A percentile compares a stretch with the other conserved stretches of the same genome.
phyloP scores from a whole-genome alignment of 352 stramenopile species.

The Globisporangium paroecandrum region DNA sequence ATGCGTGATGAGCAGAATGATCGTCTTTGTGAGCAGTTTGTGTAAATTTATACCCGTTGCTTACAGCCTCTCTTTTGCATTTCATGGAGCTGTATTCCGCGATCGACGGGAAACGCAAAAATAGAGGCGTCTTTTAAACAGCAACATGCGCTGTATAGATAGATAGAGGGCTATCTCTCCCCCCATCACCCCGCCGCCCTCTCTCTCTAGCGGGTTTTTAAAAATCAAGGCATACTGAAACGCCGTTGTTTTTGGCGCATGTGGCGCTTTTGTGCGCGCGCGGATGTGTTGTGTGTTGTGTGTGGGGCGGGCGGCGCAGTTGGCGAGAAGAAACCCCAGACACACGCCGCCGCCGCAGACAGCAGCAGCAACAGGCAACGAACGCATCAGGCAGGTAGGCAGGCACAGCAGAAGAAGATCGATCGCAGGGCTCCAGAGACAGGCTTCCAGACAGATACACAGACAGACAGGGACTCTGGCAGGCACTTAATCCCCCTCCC shows the following conservation, averaged over 20 bases:
- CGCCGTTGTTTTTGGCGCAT: neutral
- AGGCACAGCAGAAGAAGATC: neutral
- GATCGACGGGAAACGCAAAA: too few species aligned
- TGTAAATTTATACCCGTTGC: too few species aligned
- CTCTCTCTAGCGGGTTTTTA: slow-evolving; percentile 6
- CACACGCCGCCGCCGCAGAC: neutral
- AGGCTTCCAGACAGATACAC: neutral
- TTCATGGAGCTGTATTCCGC: too few species aligned
- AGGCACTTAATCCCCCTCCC: neutral
- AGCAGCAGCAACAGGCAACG: neutral
- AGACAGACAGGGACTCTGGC: neutral
- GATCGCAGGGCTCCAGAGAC: neutral
- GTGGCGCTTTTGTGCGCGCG: neutral
- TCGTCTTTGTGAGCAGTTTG: too few species aligned
- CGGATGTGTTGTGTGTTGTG: neutral
- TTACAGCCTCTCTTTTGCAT: neutral
- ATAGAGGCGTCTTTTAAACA: too few species aligned
- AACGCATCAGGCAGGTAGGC: neutral
- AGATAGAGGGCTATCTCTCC: too few species aligned
- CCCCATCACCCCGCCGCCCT: neutral
- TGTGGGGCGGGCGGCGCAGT: neutral
- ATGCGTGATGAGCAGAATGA: too few species aligned
- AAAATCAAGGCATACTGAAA: slow-evolving; percentile 2
- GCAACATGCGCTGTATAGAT: too few species aligned
- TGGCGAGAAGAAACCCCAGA: slow-evolving; percentile 3